phyloP scores from a whole-genome alignment of 1,139 yeast genomes.

The Saccharomyces hybrid region DNA sequence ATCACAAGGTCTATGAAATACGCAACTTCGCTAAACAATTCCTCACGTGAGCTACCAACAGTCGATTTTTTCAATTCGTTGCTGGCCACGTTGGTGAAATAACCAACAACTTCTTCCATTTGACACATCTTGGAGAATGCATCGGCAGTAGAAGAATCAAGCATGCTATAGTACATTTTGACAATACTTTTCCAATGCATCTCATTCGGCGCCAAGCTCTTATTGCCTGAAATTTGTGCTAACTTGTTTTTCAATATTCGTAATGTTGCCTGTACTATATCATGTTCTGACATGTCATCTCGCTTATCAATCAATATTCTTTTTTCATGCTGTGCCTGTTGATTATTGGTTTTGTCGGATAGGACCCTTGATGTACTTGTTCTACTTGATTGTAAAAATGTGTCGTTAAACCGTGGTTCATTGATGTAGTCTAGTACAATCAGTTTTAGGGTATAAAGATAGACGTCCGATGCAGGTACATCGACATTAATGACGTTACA shows the following conservation, averaged over 20 bases:
- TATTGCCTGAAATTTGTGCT: constrained; percentile 47
- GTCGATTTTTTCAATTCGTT: constrained; percentile 54
- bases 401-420: constrained; percentile 46
- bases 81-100: constrained; percentile 57
- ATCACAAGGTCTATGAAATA: constrained; percentile 52
- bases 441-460: constrained; percentile 35
- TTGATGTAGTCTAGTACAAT: constrained; percentile 47
- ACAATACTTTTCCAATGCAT: constrained; percentile 42
- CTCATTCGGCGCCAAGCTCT: constrained; percentile 26
- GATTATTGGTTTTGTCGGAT: neutral
- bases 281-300: neutral
- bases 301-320: neutral
- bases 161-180: constrained; percentile 53
- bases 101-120: constrained; percentile 58
- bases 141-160: constrained; percentile 2
- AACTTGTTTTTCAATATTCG: constrained; percentile 43
- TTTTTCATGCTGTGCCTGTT: neutral
- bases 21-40: constrained; percentile 50
- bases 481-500: constrained; percentile 7
- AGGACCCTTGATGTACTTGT: neutral
- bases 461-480: constrained; percentile 10
- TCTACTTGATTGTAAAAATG: neutral
- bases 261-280: neutral
- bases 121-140: constrained; percentile 19
- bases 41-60: constrained; percentile 38